A percentile compares a stretch with the other conserved stretches of the same genome.
phyloP scores from a whole-genome alignment of 2,329 filamentous ascomycete species.

The Nigrospora osmanthi region DNA sequence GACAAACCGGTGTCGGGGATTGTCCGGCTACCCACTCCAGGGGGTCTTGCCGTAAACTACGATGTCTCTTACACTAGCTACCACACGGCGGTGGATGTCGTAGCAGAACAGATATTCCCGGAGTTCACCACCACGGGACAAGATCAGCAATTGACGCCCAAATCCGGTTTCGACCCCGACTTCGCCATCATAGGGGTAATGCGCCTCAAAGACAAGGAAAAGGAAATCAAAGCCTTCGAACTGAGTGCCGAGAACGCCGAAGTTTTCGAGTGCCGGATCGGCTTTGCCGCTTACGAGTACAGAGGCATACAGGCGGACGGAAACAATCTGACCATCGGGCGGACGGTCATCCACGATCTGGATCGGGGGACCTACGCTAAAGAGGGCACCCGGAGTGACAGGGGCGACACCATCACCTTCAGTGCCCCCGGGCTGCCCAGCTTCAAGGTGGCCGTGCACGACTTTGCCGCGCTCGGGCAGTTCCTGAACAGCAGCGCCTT shows the following conservation, averaged over 20 bases:
- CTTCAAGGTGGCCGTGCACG: not conserved
- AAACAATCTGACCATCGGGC: not conserved
- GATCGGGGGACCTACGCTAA: not conserved
- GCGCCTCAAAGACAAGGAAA: not conserved
- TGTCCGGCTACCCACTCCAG: not conserved
- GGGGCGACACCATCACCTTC: too few relatives aligned
- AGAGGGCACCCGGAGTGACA: not conserved
- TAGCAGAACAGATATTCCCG: not conserved
- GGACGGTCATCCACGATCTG: not conserved
- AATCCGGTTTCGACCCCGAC: not conserved
- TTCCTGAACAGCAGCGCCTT: slow-evolving; percentile 5
- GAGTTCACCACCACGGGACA: too few relatives aligned
- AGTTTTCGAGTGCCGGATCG: slow-evolving; percentile 7
- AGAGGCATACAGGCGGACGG: slow-evolving; percentile 4
- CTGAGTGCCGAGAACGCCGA: not conserved
- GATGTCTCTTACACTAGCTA: not conserved
- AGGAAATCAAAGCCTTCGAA: not conserved
- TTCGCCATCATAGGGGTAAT: slow-evolving; percentile 5
- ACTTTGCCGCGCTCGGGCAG: slow-evolving; percentile 1
- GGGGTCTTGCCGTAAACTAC: not conserved
- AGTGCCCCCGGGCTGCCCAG: not conserved
- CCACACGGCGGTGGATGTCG: slow-evolving; percentile 5
- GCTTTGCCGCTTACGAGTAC: slow-evolving; percentile 5
- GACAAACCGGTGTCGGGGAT: slow-evolving; percentile 2
- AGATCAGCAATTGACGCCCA: not conserved